These are phyloP conservation scores for Fagus crenata DNA, from an alignment of 306 rosid genomes.

Conservation along the genomic window DNA sequence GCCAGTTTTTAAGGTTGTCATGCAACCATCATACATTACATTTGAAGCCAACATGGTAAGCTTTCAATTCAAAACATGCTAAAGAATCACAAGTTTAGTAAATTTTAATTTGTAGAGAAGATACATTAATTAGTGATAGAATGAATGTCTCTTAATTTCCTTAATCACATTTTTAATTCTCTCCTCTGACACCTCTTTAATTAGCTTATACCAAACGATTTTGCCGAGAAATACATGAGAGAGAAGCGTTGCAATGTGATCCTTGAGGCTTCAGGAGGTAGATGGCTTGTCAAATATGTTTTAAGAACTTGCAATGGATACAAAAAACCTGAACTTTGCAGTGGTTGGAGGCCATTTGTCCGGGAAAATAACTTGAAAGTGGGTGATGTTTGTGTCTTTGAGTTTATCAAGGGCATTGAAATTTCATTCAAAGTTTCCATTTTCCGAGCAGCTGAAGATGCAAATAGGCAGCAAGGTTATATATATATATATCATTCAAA, in stretches of 20 bases:
- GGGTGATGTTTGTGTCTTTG: constrained; percentile 35
- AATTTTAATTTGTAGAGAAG: no score
- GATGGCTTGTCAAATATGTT: constrained; percentile 19
- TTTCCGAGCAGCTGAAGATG: background rate
- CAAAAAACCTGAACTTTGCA: background rate
- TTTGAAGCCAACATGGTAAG: background rate
- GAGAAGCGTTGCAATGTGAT: background rate
- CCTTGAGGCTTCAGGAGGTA: constrained; percentile 7
- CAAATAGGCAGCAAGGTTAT: no score
- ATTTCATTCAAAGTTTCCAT: constrained; percentile 19
- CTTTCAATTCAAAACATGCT: background rate
- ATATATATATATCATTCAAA: no score
- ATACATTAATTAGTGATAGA: no score
- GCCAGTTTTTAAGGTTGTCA: constrained; percentile 18
- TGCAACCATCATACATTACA: background rate
- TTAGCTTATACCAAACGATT: background rate
- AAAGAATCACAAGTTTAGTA: background rate
- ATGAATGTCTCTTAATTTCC: no score
- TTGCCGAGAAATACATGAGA: background rate
- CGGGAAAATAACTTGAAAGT: constrained; percentile 23
- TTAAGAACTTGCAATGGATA: background rate
- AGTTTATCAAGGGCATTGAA: background rate
- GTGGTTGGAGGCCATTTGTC: constrained; percentile 35
- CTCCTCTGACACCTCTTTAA: no score
- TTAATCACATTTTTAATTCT: no score